phyloP scores from a whole-genome alignment of 495 filamentous ascomycete genomes.

The Hypoxylon fragiforme region DNA sequence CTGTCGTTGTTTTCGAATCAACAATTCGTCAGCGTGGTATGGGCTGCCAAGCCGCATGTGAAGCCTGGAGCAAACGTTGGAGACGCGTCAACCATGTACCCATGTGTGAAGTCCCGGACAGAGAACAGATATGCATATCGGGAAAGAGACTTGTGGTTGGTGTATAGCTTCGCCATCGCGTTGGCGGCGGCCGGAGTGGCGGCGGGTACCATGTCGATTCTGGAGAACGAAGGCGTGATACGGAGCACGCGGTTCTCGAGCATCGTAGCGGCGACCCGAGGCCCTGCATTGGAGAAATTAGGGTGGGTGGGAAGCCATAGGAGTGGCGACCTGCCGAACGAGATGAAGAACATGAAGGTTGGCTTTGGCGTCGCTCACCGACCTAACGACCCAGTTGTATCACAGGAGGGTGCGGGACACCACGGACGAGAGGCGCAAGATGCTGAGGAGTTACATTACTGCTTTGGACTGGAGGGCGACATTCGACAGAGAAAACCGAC shows the following conservation, averaged over 20 bases:
- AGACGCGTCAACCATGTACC: conserved; percentile 28
- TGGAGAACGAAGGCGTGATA: conserved; percentile 39
- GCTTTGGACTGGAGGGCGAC: conserved; percentile 44
- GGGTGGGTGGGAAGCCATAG: conserved; percentile 26
- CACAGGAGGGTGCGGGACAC: conserved; percentile 12
- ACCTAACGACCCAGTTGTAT: conserved; percentile 4
- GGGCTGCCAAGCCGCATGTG: conserved; percentile 39
- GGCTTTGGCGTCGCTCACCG: conserved; percentile 40
- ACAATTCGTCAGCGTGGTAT: conserved; percentile 41
- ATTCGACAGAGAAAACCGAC: conserved; percentile 31
- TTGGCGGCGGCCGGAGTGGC: conserved; percentile 30
- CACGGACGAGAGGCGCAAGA: conserved; percentile 18
- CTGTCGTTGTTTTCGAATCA: conserved; percentile 40
- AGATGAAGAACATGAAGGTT: conserved; percentile 32
- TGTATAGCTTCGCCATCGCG: conserved; percentile 40
- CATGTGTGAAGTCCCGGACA: conserved; percentile 36
- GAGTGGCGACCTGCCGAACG: conserved; percentile 10
- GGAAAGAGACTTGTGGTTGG: conserved; percentile 43
- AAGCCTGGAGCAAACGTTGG: conserved; percentile 24
- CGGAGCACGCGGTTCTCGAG: conserved; percentile 42
- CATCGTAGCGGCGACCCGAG: conserved; percentile 44
- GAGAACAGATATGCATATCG: conserved; percentile 41
- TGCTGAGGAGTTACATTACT: conserved; percentile 30
- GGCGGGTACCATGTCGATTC: conserved; percentile 33
- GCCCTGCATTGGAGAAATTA: conserved; percentile 38